Evolutionary conservation across 2,329 filamentous ascomycete species (phyloP).

Genomic region (Fusarium sp.): DNA sequence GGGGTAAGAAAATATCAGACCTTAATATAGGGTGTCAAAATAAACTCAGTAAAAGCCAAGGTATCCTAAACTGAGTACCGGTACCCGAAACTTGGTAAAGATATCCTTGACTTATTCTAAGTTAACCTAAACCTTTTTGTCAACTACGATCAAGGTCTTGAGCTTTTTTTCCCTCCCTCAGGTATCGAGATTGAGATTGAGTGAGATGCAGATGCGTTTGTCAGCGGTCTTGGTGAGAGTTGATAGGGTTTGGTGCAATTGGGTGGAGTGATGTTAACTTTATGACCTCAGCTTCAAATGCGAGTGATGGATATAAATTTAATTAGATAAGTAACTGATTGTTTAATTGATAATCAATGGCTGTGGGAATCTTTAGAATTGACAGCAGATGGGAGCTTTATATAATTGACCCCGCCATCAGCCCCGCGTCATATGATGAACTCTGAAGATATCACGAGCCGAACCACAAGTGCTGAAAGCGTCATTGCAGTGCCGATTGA

Average conservation of each 20-base stretch:
- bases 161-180: neutral
- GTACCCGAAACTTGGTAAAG: neutral
- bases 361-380: neutral
- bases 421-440: slow-evolving; percentile 39
- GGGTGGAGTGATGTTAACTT: slow-evolving; percentile 3
- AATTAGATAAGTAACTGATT: no score
- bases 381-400: neutral
- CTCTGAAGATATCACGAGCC: slow-evolving; percentile 16
- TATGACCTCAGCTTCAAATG: neutral
- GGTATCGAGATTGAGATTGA: no score
- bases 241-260: slow-evolving; percentile 8
- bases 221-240: slow-evolving; percentile 3
- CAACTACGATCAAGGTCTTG: neutral
- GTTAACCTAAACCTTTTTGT: neutral
- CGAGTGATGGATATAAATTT: rapidly evolving
- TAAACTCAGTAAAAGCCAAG: neutral
- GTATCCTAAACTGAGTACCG: no score
- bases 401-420: slow-evolving; percentile 35
- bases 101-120: neutral
- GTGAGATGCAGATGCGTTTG: slow-evolving; percentile 1
- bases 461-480: neutral
- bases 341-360: neutral
- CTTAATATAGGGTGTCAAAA: neutral
- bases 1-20: neutral
- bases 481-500: neutral